Evolutionary conservation across 2,329 filamentous ascomycete species (phyloP), one percentile per base, ranked within the genome.

Genomic region (Macrophomina tecta): DNA sequence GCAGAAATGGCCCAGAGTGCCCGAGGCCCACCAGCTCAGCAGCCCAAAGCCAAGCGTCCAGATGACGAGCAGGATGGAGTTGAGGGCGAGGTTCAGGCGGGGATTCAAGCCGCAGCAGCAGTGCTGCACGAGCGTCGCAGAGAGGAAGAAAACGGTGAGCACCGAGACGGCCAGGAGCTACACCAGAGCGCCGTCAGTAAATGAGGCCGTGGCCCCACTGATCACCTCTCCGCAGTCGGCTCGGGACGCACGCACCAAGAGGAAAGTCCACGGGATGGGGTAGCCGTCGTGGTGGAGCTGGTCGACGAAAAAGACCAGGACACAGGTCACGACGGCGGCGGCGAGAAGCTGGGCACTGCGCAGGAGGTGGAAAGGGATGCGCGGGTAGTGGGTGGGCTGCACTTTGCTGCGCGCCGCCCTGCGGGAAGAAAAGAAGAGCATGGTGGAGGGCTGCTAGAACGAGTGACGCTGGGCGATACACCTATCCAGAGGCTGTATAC

Each of bases 221-320:
- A 23, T n/a, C 14, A 6, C 32, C 36, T 14, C n/a, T 18, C 14
- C 36, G 16, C 23, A 48, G 28, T 2, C 9, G 6, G 3, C 23
- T 23, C 42, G 30, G 16, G 16, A 16, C 28, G 8, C 5, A 71
- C 82, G 69, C 80, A 88, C 86, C 68, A 88, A 76, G 18, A 88
- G 79, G 72, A 89, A 89, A 2, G 86, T 86, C 83, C 85, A 88
- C 0, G 87, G 87, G 3, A 86, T 77, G 53, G 79, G 80, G 75
- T 82, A 86, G 58, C 82, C 75, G 68, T 85, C 84, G 52, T 80
- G 77, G 23, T 80, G 80, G 28, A 89, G 80, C 69, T 87, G 83
- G 69, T 79, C 83, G 69, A 85, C 81, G 75, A 89, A 89, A 69
- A 83, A 85, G 67, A 78, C 78, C 75, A 88, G 82, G 61, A 89